Conservation (phyloP, 208 protist genomes). For the Crithidia acanthocephali region DNA sequence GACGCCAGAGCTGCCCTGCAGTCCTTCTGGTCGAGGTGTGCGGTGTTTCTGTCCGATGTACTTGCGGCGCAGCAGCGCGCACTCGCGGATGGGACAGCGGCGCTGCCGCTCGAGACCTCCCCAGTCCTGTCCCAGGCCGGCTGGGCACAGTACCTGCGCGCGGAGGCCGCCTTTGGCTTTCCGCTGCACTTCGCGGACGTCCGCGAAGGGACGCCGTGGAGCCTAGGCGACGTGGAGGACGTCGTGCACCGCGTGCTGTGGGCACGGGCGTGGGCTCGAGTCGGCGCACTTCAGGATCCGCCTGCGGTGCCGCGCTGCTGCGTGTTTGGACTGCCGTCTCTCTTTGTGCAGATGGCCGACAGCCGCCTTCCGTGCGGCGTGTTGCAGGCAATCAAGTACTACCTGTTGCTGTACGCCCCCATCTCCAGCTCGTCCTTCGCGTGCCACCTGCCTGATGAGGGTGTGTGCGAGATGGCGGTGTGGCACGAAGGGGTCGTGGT, state of each 20-base stretch:
- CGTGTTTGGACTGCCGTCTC: constrained; percentile 17
- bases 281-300: neutral
- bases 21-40: constrained; percentile 26
- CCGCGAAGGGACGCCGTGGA: constrained; percentile 1
- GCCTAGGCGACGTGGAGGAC: constrained; percentile 24
- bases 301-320: constrained; percentile 7
- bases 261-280: neutral
- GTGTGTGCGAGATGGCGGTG: constrained; percentile 22
- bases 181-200: constrained; percentile 24
- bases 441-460: constrained; percentile 22
- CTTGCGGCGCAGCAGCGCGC: constrained; percentile 11
- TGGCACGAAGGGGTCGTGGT: constrained; percentile 21
- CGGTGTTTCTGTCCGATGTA: constrained; percentile 19
- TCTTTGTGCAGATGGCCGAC: constrained; percentile 23
- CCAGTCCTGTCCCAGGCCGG: constrained; percentile 14
- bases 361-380: constrained; percentile 11
- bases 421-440: constrained; percentile 24
- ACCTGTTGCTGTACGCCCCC: constrained; percentile 32
- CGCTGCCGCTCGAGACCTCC: neutral
- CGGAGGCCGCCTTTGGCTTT: constrained; percentile 21
- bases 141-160: constrained; percentile 27
- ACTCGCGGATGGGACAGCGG: neutral
- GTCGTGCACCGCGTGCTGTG: constrained; percentile 22
- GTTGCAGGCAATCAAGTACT: constrained; percentile 24
- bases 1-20: constrained; percentile 12